phyloP scores from a whole-genome alignment of 164 flowering plant genomes.

The Berberis vulgaris region DNA sequence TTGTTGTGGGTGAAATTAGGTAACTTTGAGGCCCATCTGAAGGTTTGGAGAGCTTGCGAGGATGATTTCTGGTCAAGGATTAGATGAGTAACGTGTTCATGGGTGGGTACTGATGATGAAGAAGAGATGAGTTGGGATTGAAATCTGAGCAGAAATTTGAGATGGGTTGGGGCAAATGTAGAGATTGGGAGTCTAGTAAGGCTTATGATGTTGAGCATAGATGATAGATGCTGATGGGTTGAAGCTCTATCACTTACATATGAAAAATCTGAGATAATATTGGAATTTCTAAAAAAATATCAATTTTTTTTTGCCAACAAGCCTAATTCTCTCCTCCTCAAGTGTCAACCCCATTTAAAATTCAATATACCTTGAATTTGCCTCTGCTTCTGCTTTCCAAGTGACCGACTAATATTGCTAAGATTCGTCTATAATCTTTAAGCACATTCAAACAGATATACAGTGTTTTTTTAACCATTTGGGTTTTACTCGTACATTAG shows the following conservation, averaged over 20 bases:
- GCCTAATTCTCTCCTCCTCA: too few relatives aligned
- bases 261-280: too few relatives aligned
- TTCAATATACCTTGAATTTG: too few relatives aligned
- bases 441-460: too few relatives aligned
- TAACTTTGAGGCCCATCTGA: slow-evolving; percentile 70
- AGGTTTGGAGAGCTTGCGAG: slow-evolving; percentile 55
- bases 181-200: background rate
- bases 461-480: too few relatives aligned
- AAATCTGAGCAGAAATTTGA: slow-evolving; percentile 1
- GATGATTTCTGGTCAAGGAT: slow-evolving; percentile 62
- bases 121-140: slow-evolving; percentile 19
- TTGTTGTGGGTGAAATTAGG: slow-evolving; percentile 56
- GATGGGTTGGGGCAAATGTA: background rate
- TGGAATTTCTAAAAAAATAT: too few relatives aligned
- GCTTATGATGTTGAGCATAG: slow-evolving; percentile 12
- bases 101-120: slow-evolving; percentile 39
- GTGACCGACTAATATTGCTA: too few relatives aligned
- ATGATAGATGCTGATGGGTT: slow-evolving; percentile 31
- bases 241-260: slow-evolving; percentile 20
- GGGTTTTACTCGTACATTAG: too few relatives aligned
- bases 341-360: too few relatives aligned
- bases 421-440: too few relatives aligned
- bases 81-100: slow-evolving; percentile 53
- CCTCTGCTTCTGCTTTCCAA: too few relatives aligned
- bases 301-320: too few relatives aligned